Conservation (phyloP, 75 land plant genomes). For the Sequoiadendron giganteum region DNA sequence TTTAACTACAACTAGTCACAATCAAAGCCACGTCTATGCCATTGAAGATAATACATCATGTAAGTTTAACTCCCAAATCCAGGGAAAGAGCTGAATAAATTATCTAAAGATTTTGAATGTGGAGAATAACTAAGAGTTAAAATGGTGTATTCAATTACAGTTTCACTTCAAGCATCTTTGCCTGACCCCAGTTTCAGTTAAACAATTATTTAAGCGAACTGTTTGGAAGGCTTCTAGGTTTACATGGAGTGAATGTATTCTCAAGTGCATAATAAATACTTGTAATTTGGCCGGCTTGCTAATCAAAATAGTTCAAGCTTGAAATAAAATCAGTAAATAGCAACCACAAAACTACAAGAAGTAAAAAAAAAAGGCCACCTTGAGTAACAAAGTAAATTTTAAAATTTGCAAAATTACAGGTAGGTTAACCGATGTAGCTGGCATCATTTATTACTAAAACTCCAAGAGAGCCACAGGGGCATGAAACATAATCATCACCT, state of each 20-base stretch:
- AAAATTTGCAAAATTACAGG: neutral
- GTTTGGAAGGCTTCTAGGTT: neutral
- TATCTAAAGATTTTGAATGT: neutral
- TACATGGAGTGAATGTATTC: neutral
- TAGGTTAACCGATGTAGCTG: neutral
- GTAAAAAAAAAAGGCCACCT: neutral
- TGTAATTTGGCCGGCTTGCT: neutral
- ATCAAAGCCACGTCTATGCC: neutral
- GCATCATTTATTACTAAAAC: neutral
- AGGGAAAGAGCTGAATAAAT: neutral
- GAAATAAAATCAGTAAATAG: neutral
- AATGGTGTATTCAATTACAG: neutral
- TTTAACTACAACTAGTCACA: neutral
- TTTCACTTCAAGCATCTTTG: neutral
- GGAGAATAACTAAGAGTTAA: neutral
- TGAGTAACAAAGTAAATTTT: neutral
- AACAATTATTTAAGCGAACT: neutral
- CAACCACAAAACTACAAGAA: neutral
- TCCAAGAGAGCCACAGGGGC: neutral
- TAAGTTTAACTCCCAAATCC: neutral
- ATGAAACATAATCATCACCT: neutral
- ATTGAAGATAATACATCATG: neutral
- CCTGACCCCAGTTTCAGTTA: no score
- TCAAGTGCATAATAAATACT: neutral
- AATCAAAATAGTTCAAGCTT: neutral